Percentiles rank a stretch among this genome's conserved stretches.
These are phyloP conservation scores for Sambucus nigra DNA, from an alignment of 129 eudicot species.

Conservation along the genomic window DNA sequence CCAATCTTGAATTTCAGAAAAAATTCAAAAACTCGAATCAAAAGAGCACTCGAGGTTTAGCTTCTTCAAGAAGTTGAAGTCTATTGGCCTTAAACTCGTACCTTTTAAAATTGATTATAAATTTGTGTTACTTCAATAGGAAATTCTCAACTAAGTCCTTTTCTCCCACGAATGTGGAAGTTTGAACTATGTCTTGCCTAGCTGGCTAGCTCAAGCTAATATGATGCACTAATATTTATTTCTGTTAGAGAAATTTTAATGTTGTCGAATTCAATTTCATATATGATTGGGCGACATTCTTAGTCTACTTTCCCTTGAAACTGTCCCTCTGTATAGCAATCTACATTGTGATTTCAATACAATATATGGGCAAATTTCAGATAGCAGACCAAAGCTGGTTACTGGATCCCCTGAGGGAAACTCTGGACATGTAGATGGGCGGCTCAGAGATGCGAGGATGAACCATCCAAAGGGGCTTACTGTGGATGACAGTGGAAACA, in stretches of 20 bases:
- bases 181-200: not conserved
- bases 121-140: not conserved
- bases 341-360: not conserved
- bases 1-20: no score
- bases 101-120: not conserved
- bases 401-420: conserved; percentile 92
- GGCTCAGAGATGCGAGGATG: conserved; percentile 75
- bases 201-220: not conserved
- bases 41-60: no score
- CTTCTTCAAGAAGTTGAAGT: not conserved
- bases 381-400: conserved; percentile 76
- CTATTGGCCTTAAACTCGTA: not conserved
- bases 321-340: not conserved
- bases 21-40: no score
- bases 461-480: conserved; percentile 92
- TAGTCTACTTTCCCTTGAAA: not conserved
- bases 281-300: not conserved
- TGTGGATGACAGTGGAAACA: conserved; percentile 85
- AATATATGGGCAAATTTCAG: conserved; percentile 30
- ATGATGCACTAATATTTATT: not conserved
- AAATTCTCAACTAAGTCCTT: not conserved
- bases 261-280: not conserved
- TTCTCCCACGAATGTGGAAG: not conserved
- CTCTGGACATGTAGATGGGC: conserved; percentile 88
- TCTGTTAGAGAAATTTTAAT: not conserved